Percentiles rank a stretch among this genome's conserved stretches.
phyloP scores from a whole-genome alignment of 352 stramenopile species.

The Globisporangium splendens region DNA sequence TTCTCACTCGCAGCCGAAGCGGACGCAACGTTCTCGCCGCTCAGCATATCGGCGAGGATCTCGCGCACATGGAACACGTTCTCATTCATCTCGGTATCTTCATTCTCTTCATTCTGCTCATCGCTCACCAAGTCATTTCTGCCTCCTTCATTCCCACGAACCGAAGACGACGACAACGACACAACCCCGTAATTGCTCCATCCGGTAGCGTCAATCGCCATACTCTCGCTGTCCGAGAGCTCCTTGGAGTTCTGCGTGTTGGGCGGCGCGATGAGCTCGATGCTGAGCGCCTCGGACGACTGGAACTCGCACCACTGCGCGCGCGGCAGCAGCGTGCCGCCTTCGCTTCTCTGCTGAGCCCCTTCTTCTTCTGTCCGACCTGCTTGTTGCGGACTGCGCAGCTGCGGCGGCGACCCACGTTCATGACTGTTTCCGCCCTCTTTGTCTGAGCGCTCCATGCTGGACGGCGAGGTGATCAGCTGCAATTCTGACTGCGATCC shows the following conservation, averaged over 20 bases:
- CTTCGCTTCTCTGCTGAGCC: not conserved
- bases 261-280: slow-evolving; percentile 16
- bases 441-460: not conserved
- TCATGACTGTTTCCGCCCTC: not conserved
- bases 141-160: too few species aligned
- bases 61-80: slow-evolving; percentile 18
- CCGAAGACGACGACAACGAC: too few species aligned
- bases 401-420: too few species aligned
- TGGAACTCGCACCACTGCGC: not conserved
- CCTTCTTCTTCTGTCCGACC: not conserved
- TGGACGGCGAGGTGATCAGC: not conserved
- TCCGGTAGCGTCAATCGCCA: not conserved
- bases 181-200: not conserved
- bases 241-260: slow-evolving; percentile 14
- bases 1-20: slow-evolving; percentile 44
- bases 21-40: slow-evolving; percentile 5
- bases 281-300: slow-evolving; percentile 9
- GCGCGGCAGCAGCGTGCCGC: not conserved
- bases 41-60: slow-evolving; percentile 15
- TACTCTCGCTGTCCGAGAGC: not conserved
- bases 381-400: too few species aligned
- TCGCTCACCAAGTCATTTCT: not conserved
- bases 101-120: not conserved
- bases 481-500: not conserved
- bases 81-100: slow-evolving; percentile 13